Base-by-base conservation (phyloP, 768 basidiomycete species). In the Neoboletus subvelutipes region DNA sequence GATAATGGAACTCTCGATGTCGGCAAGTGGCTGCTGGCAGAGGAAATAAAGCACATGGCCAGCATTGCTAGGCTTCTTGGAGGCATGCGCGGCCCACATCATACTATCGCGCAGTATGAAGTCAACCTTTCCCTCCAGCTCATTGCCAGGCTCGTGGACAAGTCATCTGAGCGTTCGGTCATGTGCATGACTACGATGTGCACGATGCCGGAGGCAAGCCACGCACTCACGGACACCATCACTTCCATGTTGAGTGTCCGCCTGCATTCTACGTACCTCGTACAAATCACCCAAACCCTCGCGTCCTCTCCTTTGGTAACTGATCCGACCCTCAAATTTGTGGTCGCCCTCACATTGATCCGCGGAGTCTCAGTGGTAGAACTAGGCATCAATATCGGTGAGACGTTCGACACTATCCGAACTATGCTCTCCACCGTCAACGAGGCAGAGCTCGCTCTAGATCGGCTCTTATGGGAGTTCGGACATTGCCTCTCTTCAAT, bases 1-100 rank as follows among this genome's bases (percentile, higher is more conserved):
- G 90, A 92, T 59, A 68, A 64, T 2, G 67, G 60, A 24, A 58
- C 51, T 1, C 61, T 71, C 12, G 52, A 60, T 17, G 15, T 70
- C 10, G 66, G 63, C 42, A 85, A 88, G 57, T 92, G 88, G 88
- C 63, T 92, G 26, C 62, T 92, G 10, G 64, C 72, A n/a, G 82
- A 87, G 59, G 86, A 88, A 57, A 63, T 87, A 56, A 83, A 82
- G 66, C 71, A 76, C n/a, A 71, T 87, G 45, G 70, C 71, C 8
- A 68, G 67, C 13, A 65, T 71, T 22, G 70, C 84, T 22, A 73
- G 75, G 49, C 58, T 61, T 2, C 67, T 84, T 45, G 67, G 72
- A 15, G 58, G 57, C 10, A 56, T 67, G 45, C 61, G 69, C 5
- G 71, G 70, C 33, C 73, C 79, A 9, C 71, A 76, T 46, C 73